A percentile compares a stretch with the other conserved stretches of the same genome.
Evolutionary conservation across 2,329 filamentous ascomycete genomes (phyloP).

Genomic region (Hypocrella siamensis): DNA sequence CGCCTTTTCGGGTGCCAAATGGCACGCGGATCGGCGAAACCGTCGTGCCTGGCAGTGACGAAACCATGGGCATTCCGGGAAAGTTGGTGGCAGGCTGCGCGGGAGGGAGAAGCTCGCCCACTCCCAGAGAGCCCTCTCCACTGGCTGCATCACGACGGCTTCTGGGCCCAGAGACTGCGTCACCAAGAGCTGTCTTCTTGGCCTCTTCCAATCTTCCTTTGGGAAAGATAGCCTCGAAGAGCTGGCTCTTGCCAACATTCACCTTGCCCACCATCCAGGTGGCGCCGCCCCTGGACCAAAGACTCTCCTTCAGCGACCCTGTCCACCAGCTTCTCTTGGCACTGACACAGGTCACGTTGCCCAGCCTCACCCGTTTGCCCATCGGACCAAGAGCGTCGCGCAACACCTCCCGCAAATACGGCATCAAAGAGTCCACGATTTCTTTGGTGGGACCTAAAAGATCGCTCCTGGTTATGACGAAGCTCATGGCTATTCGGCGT

Average conservation of each 20-base stretch:
- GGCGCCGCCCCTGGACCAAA: conserved; percentile 69
- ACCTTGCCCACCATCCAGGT: conserved; percentile 97
- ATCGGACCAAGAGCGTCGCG: conserved; percentile 56
- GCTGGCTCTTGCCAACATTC: conserved; percentile 89
- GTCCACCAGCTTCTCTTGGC: conserved; percentile 86
- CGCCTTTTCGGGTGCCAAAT: conserved; percentile 73
- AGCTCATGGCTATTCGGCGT: conserved; percentile 63
- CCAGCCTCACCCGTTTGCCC: conserved; percentile 60
- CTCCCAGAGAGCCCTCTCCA: conserved; percentile 15
- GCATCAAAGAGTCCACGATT: conserved; percentile 75
- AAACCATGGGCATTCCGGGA: conserved; percentile 75
- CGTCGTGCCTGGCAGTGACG: conserved; percentile 78
- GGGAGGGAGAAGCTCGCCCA: conserved; percentile 55
- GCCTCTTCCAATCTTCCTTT: conserved; percentile 41
- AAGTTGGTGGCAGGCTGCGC: conserved; percentile 57
- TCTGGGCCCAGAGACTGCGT: conserved; percentile 7
- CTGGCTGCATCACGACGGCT: too few relatives aligned
- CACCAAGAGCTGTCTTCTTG: conserved; percentile 4
- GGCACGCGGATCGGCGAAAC: conserved; percentile 88
- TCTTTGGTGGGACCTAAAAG: conserved; percentile 70
- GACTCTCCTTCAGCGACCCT: conserved; percentile 66
- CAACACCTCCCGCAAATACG: conserved; percentile 64
- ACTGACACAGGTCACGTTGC: conserved; percentile 77
- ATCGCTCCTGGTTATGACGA: conserved; percentile 82
- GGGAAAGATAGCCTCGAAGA: conserved; percentile 79